Evolutionary conservation across 345 rosid species (phyloP), one percentile per base, ranked within the genome.

Genomic region (Mangifera indica): DNA sequence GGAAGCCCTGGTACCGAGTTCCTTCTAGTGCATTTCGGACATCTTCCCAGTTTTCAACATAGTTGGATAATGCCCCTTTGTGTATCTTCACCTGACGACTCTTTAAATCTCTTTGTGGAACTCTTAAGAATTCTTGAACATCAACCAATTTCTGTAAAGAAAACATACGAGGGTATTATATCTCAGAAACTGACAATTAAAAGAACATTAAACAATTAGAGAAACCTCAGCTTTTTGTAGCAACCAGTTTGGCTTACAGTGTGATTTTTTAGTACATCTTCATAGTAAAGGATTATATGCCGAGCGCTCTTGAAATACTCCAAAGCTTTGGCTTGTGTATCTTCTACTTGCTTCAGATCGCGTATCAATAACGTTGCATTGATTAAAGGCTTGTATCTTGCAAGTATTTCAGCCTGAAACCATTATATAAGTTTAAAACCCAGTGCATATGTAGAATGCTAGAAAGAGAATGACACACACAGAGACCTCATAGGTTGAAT

Each of bases 71-170:
- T 0, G 89, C 69, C 45, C 98, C 98, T 61, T 87, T 88, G 81
- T 95, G 99, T 81, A 95, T 95, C 81, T 89, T 95, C 72, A 95
- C 97, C 79, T 95, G 99, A 14, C 98, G 85, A 67, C 99, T 95
- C 76, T 73, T 87, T 70, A 95, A 81, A 10, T 87, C 78, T 60
- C 76, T 83, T 45, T 49, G 84, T 0, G 99, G 98, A 46, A 93
- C 98, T 84, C 86, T 91, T 21, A 95, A 84, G 80, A 95, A 95
- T 72, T 91, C 91, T 73, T 84, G 92, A 61, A 92, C 89, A 26
- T 91, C 97, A 0, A 51, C 81, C 75, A 93, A 76, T 81, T 84
- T 93, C 99, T 95, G 88, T 81, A 77, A 26, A 17, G 45, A 37
- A 21, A 18, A 5, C n/a, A 2, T 52, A 22, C 0, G 14, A 46